phyloP scores from a whole-genome alignment of 208 protist genomes.

The Crithidia thermophila region DNA sequence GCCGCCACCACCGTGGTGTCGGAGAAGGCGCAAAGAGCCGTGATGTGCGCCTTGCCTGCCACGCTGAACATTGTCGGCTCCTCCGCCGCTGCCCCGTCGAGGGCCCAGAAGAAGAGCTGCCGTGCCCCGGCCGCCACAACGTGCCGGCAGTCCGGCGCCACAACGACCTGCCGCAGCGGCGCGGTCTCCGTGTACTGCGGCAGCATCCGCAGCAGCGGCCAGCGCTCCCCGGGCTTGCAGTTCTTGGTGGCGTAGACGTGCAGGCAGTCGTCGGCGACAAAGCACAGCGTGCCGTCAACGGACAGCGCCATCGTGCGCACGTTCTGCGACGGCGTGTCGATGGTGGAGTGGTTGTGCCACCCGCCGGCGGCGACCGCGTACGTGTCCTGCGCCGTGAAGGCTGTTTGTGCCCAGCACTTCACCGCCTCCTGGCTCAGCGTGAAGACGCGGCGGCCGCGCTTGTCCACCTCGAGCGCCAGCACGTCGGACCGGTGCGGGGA shows the following conservation, averaged over 20 bases:
- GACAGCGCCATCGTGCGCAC: slow-evolving; percentile 63
- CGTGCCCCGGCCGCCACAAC: slow-evolving; percentile 45
- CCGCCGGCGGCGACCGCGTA: slow-evolving; percentile 46
- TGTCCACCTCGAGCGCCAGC: slow-evolving; percentile 61
- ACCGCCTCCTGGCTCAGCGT: slow-evolving; percentile 65
- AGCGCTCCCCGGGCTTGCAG: slow-evolving; percentile 58
- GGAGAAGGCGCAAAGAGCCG: slow-evolving; percentile 57
- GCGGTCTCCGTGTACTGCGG: slow-evolving; percentile 55
- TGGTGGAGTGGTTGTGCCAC: slow-evolving; percentile 80
- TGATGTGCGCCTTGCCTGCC: slow-evolving; percentile 32
- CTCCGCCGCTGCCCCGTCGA: slow-evolving; percentile 20
- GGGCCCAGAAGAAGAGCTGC: slow-evolving; percentile 68
- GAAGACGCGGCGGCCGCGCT: slow-evolving; percentile 66
- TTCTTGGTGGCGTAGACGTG: slow-evolving; percentile 59
- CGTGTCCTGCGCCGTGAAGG: slow-evolving; percentile 51
- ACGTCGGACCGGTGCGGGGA: slow-evolving; percentile 68
- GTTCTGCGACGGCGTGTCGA: slow-evolving; percentile 54
- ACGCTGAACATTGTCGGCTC: slow-evolving; percentile 24
- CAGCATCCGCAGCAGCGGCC: slow-evolving; percentile 55
- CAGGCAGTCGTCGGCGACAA: slow-evolving; percentile 81
- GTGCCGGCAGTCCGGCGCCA: slow-evolving; percentile 34
- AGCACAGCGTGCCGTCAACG: slow-evolving; percentile 70
- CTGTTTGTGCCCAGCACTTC: slow-evolving; percentile 80
- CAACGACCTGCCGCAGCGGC: slow-evolving; percentile 45
- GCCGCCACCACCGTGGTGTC: slow-evolving; percentile 56